phyloP scores from a whole-genome alignment of 495 filamentous ascomycete genomes.

The Penicillium nucicola region DNA sequence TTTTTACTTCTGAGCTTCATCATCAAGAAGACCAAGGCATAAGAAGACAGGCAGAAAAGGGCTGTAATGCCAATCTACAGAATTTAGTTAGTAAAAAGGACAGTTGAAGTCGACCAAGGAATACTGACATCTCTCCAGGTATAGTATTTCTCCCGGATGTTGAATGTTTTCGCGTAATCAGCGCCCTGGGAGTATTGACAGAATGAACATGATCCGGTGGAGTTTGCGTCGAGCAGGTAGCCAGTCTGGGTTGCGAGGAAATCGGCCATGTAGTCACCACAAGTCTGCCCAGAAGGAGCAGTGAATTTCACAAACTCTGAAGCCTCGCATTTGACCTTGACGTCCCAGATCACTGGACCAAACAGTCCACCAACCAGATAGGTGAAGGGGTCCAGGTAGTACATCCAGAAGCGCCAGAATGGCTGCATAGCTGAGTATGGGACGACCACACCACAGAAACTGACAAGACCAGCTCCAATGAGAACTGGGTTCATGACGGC shows the following conservation, averaged over 20 bases:
- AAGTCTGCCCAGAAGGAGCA: constrained; percentile 59
- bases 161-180: constrained; percentile 41
- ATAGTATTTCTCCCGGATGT: constrained; percentile 37
- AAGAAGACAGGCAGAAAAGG: constrained; percentile 40
- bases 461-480: constrained; percentile 48
- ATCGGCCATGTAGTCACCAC: constrained; percentile 61
- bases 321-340: constrained; percentile 52
- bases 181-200: constrained; percentile 49
- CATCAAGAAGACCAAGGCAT: constrained; percentile 38
- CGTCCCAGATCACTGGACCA: constrained; percentile 39
- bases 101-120: neutral
- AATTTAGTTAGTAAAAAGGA: constrained; percentile 6
- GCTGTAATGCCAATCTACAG: constrained; percentile 38
- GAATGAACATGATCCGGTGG: constrained; percentile 56
- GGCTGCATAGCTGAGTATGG: constrained; percentile 47
- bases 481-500: constrained; percentile 52
- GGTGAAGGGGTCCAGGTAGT: constrained; percentile 55
- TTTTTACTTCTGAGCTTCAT: constrained; percentile 46
- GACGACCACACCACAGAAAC: constrained; percentile 54
- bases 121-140: constrained; percentile 43
- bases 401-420: constrained; percentile 62
- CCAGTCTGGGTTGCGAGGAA: constrained; percentile 54
- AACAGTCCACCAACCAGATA: constrained; percentile 51
- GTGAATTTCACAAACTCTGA: constrained; percentile 60
- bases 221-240: constrained; percentile 53